phyloP scores from a whole-genome alignment of 2,329 filamentous ascomycete species.

The Zymoseptoria brevis region DNA sequence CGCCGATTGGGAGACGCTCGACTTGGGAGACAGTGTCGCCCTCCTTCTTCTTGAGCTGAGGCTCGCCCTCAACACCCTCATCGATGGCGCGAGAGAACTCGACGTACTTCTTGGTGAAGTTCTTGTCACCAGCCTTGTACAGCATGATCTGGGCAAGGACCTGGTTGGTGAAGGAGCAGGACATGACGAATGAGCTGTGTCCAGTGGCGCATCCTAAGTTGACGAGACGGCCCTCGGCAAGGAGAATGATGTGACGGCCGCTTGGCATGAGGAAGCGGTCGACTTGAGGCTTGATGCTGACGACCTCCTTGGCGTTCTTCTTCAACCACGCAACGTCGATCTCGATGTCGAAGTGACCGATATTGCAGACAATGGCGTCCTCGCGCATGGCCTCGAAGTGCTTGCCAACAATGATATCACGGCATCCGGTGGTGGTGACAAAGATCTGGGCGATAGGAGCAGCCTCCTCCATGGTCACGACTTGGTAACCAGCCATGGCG shows the following conservation, averaged over 20 bases:
- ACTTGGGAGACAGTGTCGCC: conserved; percentile 43
- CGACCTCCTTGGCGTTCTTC: conserved; percentile 83
- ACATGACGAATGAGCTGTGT: conserved; percentile 99
- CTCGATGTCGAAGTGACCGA: conserved; percentile 99
- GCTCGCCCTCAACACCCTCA: conserved; percentile 22
- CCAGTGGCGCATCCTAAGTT: conserved; percentile 98
- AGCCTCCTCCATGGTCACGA: conserved; percentile 97
- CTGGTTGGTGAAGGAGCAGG: conserved; percentile 99
- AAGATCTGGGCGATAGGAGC: conserved; percentile 88
- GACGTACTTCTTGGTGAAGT: conserved; percentile 86
- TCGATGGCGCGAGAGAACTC: conserved; percentile 63
- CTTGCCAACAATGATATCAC: conserved; percentile 84
- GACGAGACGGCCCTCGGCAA: conserved; percentile 96
- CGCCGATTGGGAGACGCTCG: conserved; percentile 74
- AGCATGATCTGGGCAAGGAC: conserved; percentile 98
- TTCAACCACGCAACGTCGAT: conserved; percentile 99
- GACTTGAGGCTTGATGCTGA: conserved; percentile 99
- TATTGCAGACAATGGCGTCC: conserved; percentile 99
- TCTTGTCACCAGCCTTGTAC: conserved; percentile 83
- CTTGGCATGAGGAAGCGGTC: conserved; percentile 93
- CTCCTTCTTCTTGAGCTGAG: conserved; percentile 43
- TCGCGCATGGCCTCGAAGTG: conserved; percentile 96
- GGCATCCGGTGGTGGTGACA: conserved; percentile 97
- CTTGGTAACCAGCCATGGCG: conserved; percentile 93
- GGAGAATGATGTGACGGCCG: conserved; percentile 95